Conservation (phyloP, 2,329 filamentous ascomycete genomes). For the Nigrospora oryzae region DNA sequence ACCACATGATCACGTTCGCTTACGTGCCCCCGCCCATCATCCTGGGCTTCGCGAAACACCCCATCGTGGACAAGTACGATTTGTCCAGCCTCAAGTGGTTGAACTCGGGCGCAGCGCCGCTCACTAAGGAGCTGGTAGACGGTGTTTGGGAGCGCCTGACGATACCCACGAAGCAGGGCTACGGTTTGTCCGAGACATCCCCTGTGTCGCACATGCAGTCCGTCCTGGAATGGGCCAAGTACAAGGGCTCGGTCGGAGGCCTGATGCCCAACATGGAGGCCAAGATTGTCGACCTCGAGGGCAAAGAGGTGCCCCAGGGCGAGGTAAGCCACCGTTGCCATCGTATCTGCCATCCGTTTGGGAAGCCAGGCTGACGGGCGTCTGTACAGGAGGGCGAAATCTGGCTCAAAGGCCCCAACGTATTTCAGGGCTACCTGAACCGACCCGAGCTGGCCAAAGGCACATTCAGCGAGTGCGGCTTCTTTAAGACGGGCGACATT, state of each 20-base stretch:
- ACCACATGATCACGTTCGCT: slow-evolving; percentile 64
- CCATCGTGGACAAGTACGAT: slow-evolving; percentile 71
- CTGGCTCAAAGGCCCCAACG: slow-evolving; percentile 71
- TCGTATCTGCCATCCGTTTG: neutral
- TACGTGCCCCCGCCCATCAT: slow-evolving; percentile 84
- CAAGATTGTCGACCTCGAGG: slow-evolving; percentile 65
- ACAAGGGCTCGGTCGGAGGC: slow-evolving; percentile 70
- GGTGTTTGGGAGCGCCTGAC: slow-evolving; percentile 65
- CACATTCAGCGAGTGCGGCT: slow-evolving; percentile 68
- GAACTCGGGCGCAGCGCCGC: slow-evolving; percentile 79
- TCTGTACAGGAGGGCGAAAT: slow-evolving; percentile 56
- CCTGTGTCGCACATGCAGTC: slow-evolving; percentile 69
- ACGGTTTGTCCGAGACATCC: slow-evolving; percentile 81
- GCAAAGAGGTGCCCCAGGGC: slow-evolving; percentile 45
- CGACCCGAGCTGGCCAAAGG: slow-evolving; percentile 62
- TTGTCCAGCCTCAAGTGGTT: slow-evolving; percentile 72
- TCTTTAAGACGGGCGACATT: slow-evolving; percentile 86
- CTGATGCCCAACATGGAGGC: slow-evolving; percentile 73
- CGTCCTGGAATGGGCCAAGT: slow-evolving; percentile 67
- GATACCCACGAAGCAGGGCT: slow-evolving; percentile 83
- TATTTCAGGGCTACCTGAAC: slow-evolving; percentile 73
- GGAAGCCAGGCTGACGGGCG: neutral
- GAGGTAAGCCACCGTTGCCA: slow-evolving; percentile 17
- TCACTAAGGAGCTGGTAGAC: slow-evolving; percentile 73
- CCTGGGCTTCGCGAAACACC: slow-evolving; percentile 71